Base-by-base conservation (phyloP, 1,284 basidiomycete genomes). In the Tilletia horrida region DNA sequence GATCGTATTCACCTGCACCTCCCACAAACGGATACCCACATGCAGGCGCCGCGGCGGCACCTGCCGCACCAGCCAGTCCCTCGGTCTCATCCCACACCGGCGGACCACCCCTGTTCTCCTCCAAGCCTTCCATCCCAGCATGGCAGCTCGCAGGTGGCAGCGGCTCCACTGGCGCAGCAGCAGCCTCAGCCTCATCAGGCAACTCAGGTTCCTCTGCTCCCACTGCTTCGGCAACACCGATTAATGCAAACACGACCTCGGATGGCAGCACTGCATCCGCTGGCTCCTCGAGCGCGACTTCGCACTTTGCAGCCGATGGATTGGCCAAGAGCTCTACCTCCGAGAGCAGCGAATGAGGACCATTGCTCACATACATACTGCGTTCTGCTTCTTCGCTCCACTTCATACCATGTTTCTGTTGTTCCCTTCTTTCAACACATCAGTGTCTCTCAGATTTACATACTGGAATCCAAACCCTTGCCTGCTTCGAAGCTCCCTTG, bases 81-180 rank as follows among this genome's bases (percentile, higher is more conserved):
- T 70, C 73, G 42, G 69, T 69, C n/a, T 72, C n/a, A n/a, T n/a
- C 67, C n/a, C 66, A 70, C 0, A 67, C 69, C 2, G 69, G 71
- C 11, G 73, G 71, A 27, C 65, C 66, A 35, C 73, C 73, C n/a
- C 71, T 74, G 18, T 72, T 72, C 25, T 62, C 47, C 18, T 42
- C 72, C 21, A 75, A 76, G 66, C 79, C 79, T 11, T 66, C 68
- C 6, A 80, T 81, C 21, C 80, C 80, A 2, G 76, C 76, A 0
- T 81, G 80, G 80, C 80, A 81, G 68, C 69, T 81, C 2, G 78
- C 77, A 0, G 74, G 73, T 14, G 68, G 61, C 18, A 31, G 31
- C 29, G 25, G 43, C 11, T n/a, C 64, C n/a, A 13, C 27, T 18
- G 7, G 50, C 16, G n/a, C 48, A 11, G 18, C 47, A 25, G 16